A percentile compares a stretch with the other conserved stretches of the same genome.
phyloP scores from a whole-genome alignment of 2,329 filamentous ascomycete genomes.

The Beauveria sp. region DNA sequence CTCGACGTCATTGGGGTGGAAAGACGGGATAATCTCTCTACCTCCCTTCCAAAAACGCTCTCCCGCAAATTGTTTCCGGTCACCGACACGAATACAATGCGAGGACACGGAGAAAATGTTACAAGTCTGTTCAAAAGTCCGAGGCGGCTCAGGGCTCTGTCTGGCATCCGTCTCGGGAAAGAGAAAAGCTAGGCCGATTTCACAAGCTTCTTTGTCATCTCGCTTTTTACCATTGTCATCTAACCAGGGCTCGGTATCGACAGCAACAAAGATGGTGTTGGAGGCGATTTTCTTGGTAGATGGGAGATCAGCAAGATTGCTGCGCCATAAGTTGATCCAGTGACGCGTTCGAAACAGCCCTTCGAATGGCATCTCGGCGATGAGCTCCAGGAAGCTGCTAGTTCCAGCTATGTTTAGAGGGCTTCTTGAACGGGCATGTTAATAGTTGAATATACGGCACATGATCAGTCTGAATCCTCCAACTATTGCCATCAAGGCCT shows the following conservation, averaged over 20 bases:
- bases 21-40: background rate
- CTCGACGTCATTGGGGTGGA: background rate
- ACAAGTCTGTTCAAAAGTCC: background rate
- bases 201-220: conserved; percentile 2
- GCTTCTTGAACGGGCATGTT: no score
- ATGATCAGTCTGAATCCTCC: no score
- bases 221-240: background rate
- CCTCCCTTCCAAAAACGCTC: conserved; percentile 7
- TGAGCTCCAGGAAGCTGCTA: background rate
- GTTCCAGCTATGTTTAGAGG: no score
- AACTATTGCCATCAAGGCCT: no score
- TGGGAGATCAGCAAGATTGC: background rate
- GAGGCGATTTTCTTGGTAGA: background rate
- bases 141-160: background rate
- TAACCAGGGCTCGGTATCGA: conserved; percentile 9
- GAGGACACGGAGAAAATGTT: background rate
- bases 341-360: background rate
- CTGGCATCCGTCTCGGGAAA: background rate
- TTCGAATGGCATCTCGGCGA: background rate
- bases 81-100: background rate
- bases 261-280: conserved; percentile 4
- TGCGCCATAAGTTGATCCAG: background rate
- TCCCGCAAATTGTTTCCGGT: background rate
- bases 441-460: no score
- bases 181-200: background rate